These are phyloP conservation scores for Bruguiera gymnorhiza DNA, from an alignment of 345 rosid genomes.

Conservation along the genomic window DNA sequence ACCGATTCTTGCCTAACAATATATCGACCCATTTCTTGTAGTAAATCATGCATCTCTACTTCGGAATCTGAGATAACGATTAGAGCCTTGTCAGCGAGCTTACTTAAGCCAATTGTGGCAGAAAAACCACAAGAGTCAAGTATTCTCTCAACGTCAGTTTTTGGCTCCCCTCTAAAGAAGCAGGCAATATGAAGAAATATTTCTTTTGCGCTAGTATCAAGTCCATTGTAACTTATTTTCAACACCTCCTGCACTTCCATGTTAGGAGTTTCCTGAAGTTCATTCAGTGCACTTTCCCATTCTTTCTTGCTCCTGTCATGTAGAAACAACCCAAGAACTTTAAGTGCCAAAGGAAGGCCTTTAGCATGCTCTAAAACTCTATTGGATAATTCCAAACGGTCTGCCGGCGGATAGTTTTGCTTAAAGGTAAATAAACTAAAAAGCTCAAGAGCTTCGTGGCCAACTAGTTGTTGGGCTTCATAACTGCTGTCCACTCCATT, in stretches of 20 bases:
- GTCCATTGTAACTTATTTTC: conserved; percentile 1
- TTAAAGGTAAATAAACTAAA: conserved; percentile 2
- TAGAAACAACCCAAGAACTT: neutral
- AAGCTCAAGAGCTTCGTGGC: neutral
- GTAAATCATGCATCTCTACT: no score
- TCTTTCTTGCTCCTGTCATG: neutral
- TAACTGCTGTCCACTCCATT: neutral
- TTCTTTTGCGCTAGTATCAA: neutral
- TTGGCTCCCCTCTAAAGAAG: no score
- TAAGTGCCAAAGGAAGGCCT: conserved; percentile 2
- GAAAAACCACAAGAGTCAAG: no score
- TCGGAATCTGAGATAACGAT: no score
- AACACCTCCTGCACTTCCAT: neutral
- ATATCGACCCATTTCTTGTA: no score
- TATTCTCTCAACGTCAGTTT: no score
- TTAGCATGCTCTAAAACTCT: neutral
- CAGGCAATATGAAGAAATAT: neutral
- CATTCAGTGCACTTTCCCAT: conserved; percentile 1
- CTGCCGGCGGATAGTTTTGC: neutral
- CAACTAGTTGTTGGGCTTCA: neutral
- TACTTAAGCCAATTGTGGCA: no score
- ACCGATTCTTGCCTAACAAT: no score
- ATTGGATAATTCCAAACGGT: neutral
- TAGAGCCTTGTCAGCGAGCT: no score
- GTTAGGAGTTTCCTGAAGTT: neutral